Evolutionary conservation across 2,329 filamentous ascomycete genomes (phyloP), one percentile per base, ranked within the genome.

Genomic region (Claviceps spartinae): DNA sequence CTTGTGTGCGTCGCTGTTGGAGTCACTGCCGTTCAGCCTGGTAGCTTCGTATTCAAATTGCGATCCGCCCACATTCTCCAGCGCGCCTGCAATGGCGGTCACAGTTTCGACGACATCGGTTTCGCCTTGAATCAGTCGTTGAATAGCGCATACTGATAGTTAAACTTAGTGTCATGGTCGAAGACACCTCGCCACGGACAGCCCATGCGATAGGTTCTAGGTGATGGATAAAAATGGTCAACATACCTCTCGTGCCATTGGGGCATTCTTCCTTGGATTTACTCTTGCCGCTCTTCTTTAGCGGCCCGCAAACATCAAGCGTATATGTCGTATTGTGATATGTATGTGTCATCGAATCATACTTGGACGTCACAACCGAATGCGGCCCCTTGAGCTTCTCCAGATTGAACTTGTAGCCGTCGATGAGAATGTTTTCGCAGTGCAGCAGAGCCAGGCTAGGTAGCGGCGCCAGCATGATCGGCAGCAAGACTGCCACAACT

Each of bases 291-390:
- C 74, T 76, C 63, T 78, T 77, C 65, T 79, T 78, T 57, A 95
- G 69, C 6, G 79, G 73, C 50, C 73, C 69, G 69, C 88, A 95
- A 48, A 94, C 74, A 61, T 94, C 85, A 53, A 94, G 64, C 1
- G 86, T 90, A 66, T 88, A 94, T 44, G 87, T 91, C 26, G 82
- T 88, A 66, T 93, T 93, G 53, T 59, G 58, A 50, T 68, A 62
- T 54, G 72, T 74, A 30, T 78, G 71, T 16, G 73, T 72, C 16
- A 72, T 75, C 20, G 75, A 74, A 37, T 75, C 67, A 56, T 74
- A 71, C 58, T 72, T 73, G 61, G 71, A 73, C 48, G 79, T 79
- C 51, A 87, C 75, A 40, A 88, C 81, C 0, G 81, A 79, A 64
- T 85, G 84, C 37, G 84, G 82, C 1, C 85, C 86, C 5, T 70